These are phyloP conservation scores for Macadamia integrifolia DNA, from an alignment of 164 flowering plant species.

Conservation along the genomic window DNA sequence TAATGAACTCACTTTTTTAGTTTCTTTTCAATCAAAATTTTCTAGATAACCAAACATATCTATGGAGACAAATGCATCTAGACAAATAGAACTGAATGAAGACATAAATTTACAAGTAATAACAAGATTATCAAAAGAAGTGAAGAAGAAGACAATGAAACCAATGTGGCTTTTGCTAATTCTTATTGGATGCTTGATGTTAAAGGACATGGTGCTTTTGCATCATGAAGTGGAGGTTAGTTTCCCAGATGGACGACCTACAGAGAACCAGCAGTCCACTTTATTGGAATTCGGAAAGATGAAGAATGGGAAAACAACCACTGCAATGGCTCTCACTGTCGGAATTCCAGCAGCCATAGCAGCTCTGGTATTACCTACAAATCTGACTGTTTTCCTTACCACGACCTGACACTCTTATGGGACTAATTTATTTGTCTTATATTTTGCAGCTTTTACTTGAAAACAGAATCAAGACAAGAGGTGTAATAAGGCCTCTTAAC, in stretches of 20 bases:
- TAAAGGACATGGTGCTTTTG: constrained; percentile 92
- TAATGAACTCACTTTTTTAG: too few relatives aligned
- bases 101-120: too few relatives aligned
- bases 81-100: too few relatives aligned
- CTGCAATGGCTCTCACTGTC: constrained; percentile 93
- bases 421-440: not conserved
- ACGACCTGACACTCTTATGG: not conserved
- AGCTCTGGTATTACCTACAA: constrained; percentile 57
- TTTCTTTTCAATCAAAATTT: too few relatives aligned
- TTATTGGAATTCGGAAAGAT: constrained; percentile 75
- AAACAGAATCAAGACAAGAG: constrained; percentile 63
- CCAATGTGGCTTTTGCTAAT: too few relatives aligned
- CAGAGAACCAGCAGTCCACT: constrained; percentile 61
- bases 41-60: too few relatives aligned
- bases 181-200: constrained; percentile 3
- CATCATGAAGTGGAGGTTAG: constrained; percentile 86
- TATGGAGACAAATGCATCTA: too few relatives aligned
- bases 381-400: not conserved
- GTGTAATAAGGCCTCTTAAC: constrained; percentile 74
- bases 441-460: constrained; percentile 64
- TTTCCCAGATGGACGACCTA: constrained; percentile 46
- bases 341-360: constrained; percentile 94
- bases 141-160: too few relatives aligned
- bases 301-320: constrained; percentile 42
- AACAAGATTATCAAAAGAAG: too few relatives aligned